Conservation (phyloP, 352 stramenopile species). For the Pythium phragmiticola region DNA sequence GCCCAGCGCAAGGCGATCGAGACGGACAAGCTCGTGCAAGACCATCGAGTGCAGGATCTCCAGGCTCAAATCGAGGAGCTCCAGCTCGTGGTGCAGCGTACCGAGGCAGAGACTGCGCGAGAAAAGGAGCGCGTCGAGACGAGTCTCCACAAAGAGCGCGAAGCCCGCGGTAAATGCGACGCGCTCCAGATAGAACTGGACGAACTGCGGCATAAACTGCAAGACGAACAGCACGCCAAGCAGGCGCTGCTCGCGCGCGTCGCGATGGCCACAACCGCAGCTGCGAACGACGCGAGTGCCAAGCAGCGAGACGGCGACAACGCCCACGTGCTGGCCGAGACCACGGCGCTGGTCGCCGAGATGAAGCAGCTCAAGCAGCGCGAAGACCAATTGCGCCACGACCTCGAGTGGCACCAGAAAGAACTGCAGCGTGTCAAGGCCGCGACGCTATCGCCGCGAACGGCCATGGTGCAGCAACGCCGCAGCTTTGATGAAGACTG, state of each 20-base stretch:
- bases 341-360: constrained; percentile 28
- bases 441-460: constrained; percentile 16
- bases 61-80: constrained; percentile 33
- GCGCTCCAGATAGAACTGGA: constrained; percentile 51
- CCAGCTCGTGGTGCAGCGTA: constrained; percentile 33
- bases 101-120: constrained; percentile 32
- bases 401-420: constrained; percentile 61
- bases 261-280: constrained; percentile 4
- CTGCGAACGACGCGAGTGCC: neutral
- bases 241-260: constrained; percentile 19
- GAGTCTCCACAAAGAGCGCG: constrained; percentile 33
- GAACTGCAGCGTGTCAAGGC: constrained; percentile 52
- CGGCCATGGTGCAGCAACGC: constrained; percentile 11
- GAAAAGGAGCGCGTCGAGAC: constrained; percentile 37
- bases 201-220: constrained; percentile 40
- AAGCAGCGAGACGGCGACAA: constrained; percentile 18
- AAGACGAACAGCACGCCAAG: constrained; percentile 32
- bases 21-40: constrained; percentile 38
- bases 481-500: constrained; percentile 28
- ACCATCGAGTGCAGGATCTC: constrained; percentile 41
- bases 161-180: constrained; percentile 40
- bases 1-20: constrained; percentile 37
- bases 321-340: constrained; percentile 6
- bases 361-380: constrained; percentile 42
- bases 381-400: constrained; percentile 48